Conservation (phyloP, 1,284 basidiomycete genomes). For the Pyrrhoderma lamaoense region DNA sequence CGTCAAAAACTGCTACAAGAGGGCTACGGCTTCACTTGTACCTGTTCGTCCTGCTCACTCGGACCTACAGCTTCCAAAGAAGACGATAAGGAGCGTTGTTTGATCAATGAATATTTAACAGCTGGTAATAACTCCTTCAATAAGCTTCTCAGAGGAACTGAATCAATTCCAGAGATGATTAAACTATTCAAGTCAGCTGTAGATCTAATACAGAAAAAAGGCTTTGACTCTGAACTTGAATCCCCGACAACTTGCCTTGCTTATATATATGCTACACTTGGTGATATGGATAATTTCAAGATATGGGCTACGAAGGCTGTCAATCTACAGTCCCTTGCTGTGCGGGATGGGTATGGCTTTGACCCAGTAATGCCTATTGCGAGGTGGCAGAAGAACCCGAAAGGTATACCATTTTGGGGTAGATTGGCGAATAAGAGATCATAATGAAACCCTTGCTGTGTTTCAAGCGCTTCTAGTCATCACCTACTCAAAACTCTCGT, state of each 20-base stretch:
- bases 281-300: neutral
- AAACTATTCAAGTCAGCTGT: neutral
- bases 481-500: too few relatives aligned
- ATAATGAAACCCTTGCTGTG: too few relatives aligned
- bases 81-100: neutral
- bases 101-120: too few relatives aligned
- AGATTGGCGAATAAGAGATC: too few relatives aligned
- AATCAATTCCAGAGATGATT: too few relatives aligned
- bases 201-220: neutral
- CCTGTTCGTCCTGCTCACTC: neutral
- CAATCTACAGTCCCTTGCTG: neutral
- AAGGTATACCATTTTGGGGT: neutral
- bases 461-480: too few relatives aligned
- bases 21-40: constrained; percentile 25
- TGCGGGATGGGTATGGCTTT: neutral
- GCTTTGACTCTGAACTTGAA: neutral
- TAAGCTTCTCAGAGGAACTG: too few relatives aligned
- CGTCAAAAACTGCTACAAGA: constrained; percentile 23
- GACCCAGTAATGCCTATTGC: neutral
- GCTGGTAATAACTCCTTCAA: neutral
- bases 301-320: neutral
- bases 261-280: neutral
- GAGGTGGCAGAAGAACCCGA: neutral
- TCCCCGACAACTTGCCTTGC: neutral
- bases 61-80: neutral